Percentiles rank a stretch among this genome's conserved stretches.
These are phyloP conservation scores for Thermochaetoides thermophila DNA, from an alignment of 495 filamentous ascomycete species.

Conservation along the genomic window DNA sequence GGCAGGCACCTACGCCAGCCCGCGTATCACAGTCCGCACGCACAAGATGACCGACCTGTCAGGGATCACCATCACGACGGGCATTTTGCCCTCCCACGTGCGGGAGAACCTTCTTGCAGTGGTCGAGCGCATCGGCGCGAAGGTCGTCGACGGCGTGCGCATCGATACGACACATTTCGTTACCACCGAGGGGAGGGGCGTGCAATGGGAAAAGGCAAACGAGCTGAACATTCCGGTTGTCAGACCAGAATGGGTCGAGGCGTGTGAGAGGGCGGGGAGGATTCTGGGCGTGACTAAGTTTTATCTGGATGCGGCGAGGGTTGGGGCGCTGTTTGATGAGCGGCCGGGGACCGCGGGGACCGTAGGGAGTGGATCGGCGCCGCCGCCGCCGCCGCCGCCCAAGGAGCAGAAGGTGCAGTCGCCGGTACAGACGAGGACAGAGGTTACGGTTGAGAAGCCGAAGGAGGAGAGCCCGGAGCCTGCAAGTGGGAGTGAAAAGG, in stretches of 20 bases:
- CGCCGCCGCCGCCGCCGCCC: slow-evolving; percentile 1
- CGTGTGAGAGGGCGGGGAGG: slow-evolving; percentile 82
- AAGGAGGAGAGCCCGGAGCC: too few relatives aligned
- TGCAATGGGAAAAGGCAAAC: slow-evolving; percentile 84
- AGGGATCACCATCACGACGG: slow-evolving; percentile 89
- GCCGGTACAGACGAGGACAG: too few relatives aligned
- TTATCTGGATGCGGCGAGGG: slow-evolving; percentile 66
- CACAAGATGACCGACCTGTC: slow-evolving; percentile 98
- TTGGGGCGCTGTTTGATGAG: slow-evolving; percentile 18
- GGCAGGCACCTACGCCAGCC: slow-evolving; percentile 73
- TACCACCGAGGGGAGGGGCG: slow-evolving; percentile 84
- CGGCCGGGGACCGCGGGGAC: slow-evolving; percentile 12
- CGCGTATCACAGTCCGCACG: slow-evolving; percentile 73
- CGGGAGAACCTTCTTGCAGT: slow-evolving; percentile 60
- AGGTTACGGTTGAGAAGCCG: too few relatives aligned
- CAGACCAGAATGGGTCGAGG: slow-evolving; percentile 92
- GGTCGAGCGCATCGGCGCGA: slow-evolving; percentile 80
- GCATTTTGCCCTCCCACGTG: slow-evolving; percentile 60
- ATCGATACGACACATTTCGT: slow-evolving; percentile 99
- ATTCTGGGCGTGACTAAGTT: slow-evolving; percentile 91
- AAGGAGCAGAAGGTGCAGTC: slow-evolving; percentile 1
- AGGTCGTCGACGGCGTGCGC: slow-evolving; percentile 75
- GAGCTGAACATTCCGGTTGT: slow-evolving; percentile 98
- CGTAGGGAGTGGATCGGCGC: slow-evolving; percentile 2
- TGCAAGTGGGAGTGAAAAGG: too few relatives aligned